Percentiles rank a stretch among this genome's conserved stretches.
phyloP scores from a whole-genome alignment of 176 grass and related monocot species.

The Carex scoparia region DNA sequence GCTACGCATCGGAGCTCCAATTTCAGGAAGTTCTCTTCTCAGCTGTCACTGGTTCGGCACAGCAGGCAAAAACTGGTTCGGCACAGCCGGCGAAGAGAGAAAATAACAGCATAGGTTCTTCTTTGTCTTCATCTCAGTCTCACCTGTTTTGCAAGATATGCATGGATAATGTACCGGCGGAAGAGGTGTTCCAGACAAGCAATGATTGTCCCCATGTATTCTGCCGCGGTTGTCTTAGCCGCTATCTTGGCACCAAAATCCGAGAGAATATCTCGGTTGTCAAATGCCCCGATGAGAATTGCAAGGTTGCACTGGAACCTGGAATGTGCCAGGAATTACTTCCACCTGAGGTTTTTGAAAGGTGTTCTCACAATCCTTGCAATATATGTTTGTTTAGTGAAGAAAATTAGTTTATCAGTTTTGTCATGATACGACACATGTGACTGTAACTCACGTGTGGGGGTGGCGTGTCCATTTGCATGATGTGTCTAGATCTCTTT shows the following conservation, averaged over 20 bases:
- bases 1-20: constrained; percentile 53
- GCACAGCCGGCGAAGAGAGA: not conserved
- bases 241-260: constrained; percentile 46
- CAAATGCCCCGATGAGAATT: constrained; percentile 47
- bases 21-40: constrained; percentile 57
- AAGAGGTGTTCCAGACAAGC: constrained; percentile 16
- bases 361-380: not conserved
- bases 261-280: constrained; percentile 27
- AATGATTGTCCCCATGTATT: constrained; percentile 49
- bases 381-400: no score
- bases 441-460: no score
- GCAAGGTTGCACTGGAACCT: constrained; percentile 20
- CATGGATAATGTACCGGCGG: constrained; percentile 34
- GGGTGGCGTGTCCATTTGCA: no score
- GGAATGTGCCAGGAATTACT: constrained; percentile 12
- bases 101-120: not conserved
- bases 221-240: constrained; percentile 38
- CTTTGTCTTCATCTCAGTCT: not conserved
- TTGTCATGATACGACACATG: no score
- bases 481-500: no score
- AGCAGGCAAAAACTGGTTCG: not conserved
- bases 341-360: not conserved
- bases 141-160: constrained; percentile 56
- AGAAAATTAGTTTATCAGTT: no score
- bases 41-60: not conserved